These are phyloP conservation scores for Seiridium cupressi DNA, from an alignment of 2,329 filamentous ascomycete species.

Conservation along the genomic window DNA sequence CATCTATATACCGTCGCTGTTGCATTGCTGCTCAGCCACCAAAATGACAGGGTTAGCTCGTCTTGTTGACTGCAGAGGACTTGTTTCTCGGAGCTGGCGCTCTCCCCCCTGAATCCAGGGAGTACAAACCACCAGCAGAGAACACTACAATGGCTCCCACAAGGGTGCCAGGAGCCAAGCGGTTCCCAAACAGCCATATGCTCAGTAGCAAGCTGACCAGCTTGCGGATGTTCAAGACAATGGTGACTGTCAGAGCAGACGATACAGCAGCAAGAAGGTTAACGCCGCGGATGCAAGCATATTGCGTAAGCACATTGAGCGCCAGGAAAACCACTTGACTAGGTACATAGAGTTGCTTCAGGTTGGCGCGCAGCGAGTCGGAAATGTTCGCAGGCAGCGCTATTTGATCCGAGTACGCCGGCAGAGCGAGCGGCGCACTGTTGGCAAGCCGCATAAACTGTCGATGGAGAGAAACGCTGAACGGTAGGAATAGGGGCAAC, in stretches of 20 bases:
- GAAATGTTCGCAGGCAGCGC: conserved; percentile 32
- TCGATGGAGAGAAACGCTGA: conserved; percentile 61
- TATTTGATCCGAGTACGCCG: conserved; percentile 27
- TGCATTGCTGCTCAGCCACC: background rate
- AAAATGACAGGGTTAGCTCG: background rate
- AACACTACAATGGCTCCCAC: conserved; percentile 85
- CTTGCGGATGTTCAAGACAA: conserved; percentile 94
- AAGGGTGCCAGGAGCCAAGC: conserved; percentile 72
- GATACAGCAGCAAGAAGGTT: conserved; percentile 88
- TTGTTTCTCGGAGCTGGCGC: conserved; percentile 23
- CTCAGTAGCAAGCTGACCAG: conserved; percentile 86
- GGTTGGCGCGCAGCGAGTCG: conserved; percentile 32
- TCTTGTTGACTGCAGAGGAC: conserved; percentile 9
- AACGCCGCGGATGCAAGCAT: conserved; percentile 92
- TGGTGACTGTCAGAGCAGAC: conserved; percentile 91
- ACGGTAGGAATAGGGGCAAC: conserved; percentile 72
- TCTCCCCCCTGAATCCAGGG: conserved; percentile 60
- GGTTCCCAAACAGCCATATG: conserved; percentile 92
- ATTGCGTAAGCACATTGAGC: conserved; percentile 84
- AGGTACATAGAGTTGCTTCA: conserved; percentile 50
- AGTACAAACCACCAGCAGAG: conserved; percentile 86
- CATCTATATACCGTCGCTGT: background rate
- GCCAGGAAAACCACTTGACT: conserved; percentile 69
- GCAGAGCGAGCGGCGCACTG: conserved; percentile 60
- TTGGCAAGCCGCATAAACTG: conserved; percentile 63